phyloP scores from a whole-genome alignment of 2,329 filamentous ascomycete species.

The Metarhizium album region DNA sequence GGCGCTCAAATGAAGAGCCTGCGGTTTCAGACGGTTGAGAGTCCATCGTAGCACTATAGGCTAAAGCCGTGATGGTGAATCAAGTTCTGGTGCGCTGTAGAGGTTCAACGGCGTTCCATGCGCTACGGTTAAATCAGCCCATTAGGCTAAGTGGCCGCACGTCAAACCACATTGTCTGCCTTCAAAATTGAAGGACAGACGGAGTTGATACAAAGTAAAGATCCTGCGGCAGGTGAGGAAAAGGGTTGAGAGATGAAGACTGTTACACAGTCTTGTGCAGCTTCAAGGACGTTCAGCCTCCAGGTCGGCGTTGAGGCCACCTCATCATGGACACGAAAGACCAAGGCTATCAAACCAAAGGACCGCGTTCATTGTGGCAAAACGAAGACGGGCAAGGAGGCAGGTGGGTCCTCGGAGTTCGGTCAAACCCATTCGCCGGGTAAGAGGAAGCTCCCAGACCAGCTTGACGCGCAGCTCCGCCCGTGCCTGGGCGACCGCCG shows the following conservation, averaged over 20 bases:
- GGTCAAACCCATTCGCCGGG: conserved; percentile 19
- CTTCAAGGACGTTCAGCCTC: conserved; percentile 11
- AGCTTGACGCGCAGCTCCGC: conserved; percentile 29
- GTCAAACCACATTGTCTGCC: conserved; percentile 4
- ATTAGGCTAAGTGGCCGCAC: conserved; percentile 1
- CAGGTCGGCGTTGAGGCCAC: conserved; percentile 19
- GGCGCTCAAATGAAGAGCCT: conserved; percentile 2
- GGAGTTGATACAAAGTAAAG: background rate
- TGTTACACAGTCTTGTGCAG: background rate
- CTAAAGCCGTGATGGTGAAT: background rate
- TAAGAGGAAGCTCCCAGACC: conserved; percentile 3
- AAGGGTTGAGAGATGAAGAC: conserved; percentile 6
- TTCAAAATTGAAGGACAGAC: background rate
- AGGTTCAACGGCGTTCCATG: background rate
- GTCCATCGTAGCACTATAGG: conserved; percentile 13
- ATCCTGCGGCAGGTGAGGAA: conserved; percentile 5
- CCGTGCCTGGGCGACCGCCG: conserved; percentile 21
- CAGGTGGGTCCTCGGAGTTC: conserved; percentile 7
- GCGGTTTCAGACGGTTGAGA: conserved; percentile 17
- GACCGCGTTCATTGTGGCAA: conserved; percentile 1
- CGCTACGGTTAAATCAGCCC: conserved; percentile 1
- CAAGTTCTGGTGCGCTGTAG: background rate
- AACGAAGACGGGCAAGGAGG: background rate
- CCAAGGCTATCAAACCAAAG: background rate
- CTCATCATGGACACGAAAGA: conserved; percentile 14